A percentile compares a stretch with the other conserved stretches of the same genome.
Evolutionary conservation across 495 filamentous ascomycete species (phyloP).

Genomic region (Neurospora sp.): DNA sequence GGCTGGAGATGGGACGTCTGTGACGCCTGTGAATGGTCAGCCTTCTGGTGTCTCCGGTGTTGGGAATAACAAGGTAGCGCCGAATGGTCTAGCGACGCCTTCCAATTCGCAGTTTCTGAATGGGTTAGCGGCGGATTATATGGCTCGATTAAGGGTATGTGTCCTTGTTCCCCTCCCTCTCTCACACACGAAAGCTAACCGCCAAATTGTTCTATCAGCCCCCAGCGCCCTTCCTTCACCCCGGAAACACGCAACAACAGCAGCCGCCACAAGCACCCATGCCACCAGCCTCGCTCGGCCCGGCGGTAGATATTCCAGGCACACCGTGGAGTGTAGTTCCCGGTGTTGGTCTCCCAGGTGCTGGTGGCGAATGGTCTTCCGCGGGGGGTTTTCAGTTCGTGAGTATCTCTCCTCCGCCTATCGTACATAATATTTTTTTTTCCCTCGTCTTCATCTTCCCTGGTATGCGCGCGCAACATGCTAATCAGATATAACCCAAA

Average conservation of each 20-base stretch:
- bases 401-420: background rate
- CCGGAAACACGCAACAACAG: background rate
- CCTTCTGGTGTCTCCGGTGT: background rate
- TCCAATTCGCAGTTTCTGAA: background rate
- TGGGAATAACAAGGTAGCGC: background rate
- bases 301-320: slow-evolving; percentile 2
- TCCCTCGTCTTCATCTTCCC: background rate
- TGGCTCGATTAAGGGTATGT: background rate
- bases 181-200: background rate
- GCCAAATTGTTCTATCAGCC: background rate
- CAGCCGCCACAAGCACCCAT: background rate
- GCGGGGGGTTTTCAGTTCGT: background rate
- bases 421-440: background rate
- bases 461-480: background rate
- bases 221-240: background rate
- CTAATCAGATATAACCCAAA: background rate
- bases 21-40: background rate
- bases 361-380: background rate
- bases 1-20: background rate
- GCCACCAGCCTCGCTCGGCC: background rate
- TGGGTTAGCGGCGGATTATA: background rate
- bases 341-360: background rate
- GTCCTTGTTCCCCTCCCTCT: background rate
- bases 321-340: background rate
- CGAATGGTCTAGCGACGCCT: background rate